Conservation (phyloP, 2,329 filamentous ascomycete genomes). For the Aspergillus sp. region DNA sequence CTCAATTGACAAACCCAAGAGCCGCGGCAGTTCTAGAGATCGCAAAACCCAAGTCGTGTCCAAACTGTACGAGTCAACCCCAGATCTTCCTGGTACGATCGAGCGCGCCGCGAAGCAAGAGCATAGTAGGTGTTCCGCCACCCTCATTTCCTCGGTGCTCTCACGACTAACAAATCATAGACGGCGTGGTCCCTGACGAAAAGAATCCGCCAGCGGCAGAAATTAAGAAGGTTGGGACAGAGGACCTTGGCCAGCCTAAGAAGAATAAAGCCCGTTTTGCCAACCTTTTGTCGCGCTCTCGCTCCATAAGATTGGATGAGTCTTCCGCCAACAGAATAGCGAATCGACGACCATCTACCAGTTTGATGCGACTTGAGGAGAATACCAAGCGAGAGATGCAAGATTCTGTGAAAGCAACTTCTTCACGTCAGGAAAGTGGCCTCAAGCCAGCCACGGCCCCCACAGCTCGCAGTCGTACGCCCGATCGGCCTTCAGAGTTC, state of each 20-base stretch:
- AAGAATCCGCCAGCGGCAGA: slow-evolving; percentile 21
- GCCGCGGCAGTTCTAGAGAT: slow-evolving; percentile 44
- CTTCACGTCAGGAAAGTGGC: slow-evolving; percentile 64
- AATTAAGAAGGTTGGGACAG: slow-evolving; percentile 25
- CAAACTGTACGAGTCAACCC: slow-evolving; percentile 40
- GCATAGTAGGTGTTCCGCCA: slow-evolving; percentile 19
- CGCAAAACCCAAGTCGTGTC: slow-evolving; percentile 34
- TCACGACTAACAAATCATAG: slow-evolving; percentile 16
- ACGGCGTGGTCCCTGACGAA: slow-evolving; percentile 16
- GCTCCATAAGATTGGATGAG: slow-evolving; percentile 45
- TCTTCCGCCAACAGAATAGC: slow-evolving; percentile 29
- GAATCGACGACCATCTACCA: slow-evolving; percentile 38
- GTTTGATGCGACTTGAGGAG: slow-evolving; percentile 38
- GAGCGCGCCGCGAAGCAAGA: slow-evolving; percentile 26
- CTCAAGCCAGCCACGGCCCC: slow-evolving; percentile 67
- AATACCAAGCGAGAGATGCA: slow-evolving; percentile 33
- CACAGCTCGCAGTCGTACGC: slow-evolving; percentile 66
- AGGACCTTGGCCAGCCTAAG: slow-evolving; percentile 31
- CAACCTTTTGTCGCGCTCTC: slow-evolving; percentile 43
- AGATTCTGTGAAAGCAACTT: slow-evolving; percentile 59
- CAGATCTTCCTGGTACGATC: slow-evolving; percentile 37
- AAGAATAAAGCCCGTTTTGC: slow-evolving; percentile 46
- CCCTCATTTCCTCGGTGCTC: neutral
- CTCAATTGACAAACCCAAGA: slow-evolving; percentile 37
- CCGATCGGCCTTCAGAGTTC: slow-evolving; percentile 56